Base-by-base conservation (phyloP, 2,329 filamentous ascomycete genomes). In the Aureobasidium namibiae region DNA sequence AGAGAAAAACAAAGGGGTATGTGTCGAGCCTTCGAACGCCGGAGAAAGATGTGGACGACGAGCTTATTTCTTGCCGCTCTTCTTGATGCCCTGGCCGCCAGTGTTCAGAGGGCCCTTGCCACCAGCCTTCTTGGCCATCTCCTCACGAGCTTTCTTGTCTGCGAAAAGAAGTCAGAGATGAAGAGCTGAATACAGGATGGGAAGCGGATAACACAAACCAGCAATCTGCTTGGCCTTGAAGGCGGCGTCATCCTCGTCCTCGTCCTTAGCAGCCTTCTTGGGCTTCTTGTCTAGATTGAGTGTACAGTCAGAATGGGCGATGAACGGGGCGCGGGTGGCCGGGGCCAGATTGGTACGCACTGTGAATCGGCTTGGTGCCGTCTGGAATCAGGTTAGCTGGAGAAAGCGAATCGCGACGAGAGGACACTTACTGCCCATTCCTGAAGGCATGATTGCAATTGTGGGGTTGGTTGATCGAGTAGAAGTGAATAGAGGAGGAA, bases 11-110 rank as follows among this genome's bases (percentile, higher is more conserved):
- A 57, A 48, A 38, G 23, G 54, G 54, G 54, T 57, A 57, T 57
- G 52, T 56, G 36, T 44, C 39, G 50, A 44, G 52, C 52, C 52
- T 56, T 45, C n/a, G 9, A 57, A 57, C 41, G 54, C 42, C 54
- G 14, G 29, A 42, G 33, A 42, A 33, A 14, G 44, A 50, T 42
- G 42, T 7, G 26, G 34, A 24, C 38, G 36, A 18, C 5, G 31
- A 29, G 34, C 13, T 65, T 82, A 95, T 86, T 96, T 95, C 88
- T 96, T 96, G 75, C 91, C 92, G 63, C 89, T 94, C 84, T 96
- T 96, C 86, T 96, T 96, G 80, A 97, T 96, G 63, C 90, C 91
- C 77, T 95, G 90, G 50, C 81, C 75, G 34, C 90, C 91, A 33
- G 85, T 87, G 77, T 91, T 92, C 72, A 96, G 73, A 38, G 92